These are phyloP conservation scores for Ogataea parapolymorpha DNA, from an alignment of 805 yeast species.

Conservation along the genomic window DNA sequence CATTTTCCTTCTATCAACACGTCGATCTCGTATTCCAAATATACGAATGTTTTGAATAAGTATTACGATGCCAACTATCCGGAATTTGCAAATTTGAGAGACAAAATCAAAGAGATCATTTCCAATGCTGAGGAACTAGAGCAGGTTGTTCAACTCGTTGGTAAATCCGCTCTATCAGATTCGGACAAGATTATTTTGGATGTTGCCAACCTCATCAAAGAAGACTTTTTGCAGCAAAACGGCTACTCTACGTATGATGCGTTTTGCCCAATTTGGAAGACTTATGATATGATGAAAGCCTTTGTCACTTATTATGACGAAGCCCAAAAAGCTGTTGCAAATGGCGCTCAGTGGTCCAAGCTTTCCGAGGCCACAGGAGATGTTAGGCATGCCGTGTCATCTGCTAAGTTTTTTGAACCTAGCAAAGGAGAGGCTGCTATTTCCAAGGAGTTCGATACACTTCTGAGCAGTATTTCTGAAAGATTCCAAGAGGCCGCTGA, in stretches of 20 bases:
- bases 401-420: constrained; percentile 96
- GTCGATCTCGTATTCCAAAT: constrained; percentile 93
- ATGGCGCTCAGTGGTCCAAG: constrained; percentile 94
- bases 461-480: constrained; percentile 74
- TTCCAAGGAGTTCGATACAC: constrained; percentile 70
- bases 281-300: constrained; percentile 95
- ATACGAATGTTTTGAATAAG: constrained; percentile 80
- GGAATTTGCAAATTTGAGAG: constrained; percentile 87
- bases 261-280: constrained; percentile 99
- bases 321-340: constrained; percentile 94
- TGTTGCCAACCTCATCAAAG: constrained; percentile 87
- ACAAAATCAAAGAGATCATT: constrained; percentile 88
- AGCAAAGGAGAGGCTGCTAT: constrained; percentile 81
- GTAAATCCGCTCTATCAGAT: constrained; percentile 96
- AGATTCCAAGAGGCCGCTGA: constrained; percentile 95
- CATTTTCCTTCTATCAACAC: constrained; percentile 99
- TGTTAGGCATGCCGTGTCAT: constrained; percentile 88
- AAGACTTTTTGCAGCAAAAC: constrained; percentile 98
- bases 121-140: constrained; percentile 98
- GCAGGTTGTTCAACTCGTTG: constrained; percentile 98
- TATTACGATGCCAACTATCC: constrained; percentile 85
- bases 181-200: constrained; percentile 95
- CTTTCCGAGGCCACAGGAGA: constrained; percentile 85
- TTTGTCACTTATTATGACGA: constrained; percentile 90
- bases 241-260: constrained; percentile 98